Evolutionary conservation across 2,329 filamentous ascomycete species (phyloP).

Genomic region (Aspergillus proliferans): DNA sequence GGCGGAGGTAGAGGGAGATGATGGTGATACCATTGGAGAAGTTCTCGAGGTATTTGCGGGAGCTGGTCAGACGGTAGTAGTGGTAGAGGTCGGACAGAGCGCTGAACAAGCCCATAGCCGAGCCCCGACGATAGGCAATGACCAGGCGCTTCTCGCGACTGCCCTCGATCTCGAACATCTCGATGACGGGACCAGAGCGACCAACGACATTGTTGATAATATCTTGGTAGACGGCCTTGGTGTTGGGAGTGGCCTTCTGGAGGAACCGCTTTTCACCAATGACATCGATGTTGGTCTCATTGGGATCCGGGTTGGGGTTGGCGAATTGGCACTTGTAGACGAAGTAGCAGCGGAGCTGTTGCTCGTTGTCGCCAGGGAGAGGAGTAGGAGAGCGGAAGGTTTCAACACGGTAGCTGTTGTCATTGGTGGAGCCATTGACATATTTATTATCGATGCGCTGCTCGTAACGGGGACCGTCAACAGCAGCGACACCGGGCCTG

Average conservation of each 20-base stretch:
- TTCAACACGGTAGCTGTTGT: conserved; percentile 83
- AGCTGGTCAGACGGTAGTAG: conserved; percentile 95
- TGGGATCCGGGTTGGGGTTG: conserved; percentile 62
- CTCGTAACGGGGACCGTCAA: conserved; percentile 84
- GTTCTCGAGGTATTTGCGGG: conserved; percentile 95
- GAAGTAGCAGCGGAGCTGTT: conserved; percentile 93
- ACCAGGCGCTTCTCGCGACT: conserved; percentile 89
- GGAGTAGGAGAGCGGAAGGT: conserved; percentile 89
- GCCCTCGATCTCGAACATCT: conserved; percentile 92
- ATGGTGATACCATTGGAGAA: conserved; percentile 98
- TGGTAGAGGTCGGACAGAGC: conserved; percentile 94
- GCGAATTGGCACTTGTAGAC: conserved; percentile 94
- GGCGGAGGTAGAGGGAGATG: conserved; percentile 90
- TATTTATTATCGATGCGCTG: conserved; percentile 92
- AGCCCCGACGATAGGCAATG: conserved; percentile 87
- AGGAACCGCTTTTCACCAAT: conserved; percentile 92
- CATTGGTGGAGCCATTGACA: conserved; percentile 67
- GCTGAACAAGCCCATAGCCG: conserved; percentile 88
- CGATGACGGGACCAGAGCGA: conserved; percentile 89
- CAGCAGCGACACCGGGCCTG: conserved; percentile 70
- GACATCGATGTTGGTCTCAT: conserved; percentile 82
- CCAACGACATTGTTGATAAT: conserved; percentile 80
- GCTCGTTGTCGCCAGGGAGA: conserved; percentile 66
- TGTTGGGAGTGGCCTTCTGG: conserved; percentile 93
- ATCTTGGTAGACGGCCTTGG: conserved; percentile 90